Evolutionary conservation across 169 alveolate genomes (phyloP).

Genomic region (Babesia ovis): DNA sequence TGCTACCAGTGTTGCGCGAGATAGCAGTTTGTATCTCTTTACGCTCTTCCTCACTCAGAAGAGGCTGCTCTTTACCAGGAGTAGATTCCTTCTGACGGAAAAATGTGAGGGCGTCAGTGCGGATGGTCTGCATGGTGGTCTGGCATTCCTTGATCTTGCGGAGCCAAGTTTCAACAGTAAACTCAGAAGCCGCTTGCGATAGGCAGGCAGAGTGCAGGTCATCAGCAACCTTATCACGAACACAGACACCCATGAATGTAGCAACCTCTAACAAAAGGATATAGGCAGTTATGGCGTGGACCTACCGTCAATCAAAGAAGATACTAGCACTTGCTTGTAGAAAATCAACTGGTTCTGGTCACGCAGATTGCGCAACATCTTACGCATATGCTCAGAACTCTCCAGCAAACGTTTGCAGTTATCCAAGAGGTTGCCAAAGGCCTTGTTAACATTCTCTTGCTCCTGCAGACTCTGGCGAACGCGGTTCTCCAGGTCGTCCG

Average conservation of each 20-base stretch:
- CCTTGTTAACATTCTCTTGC: constrained; percentile 51
- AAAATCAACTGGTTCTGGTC: constrained; percentile 48
- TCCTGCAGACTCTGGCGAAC: constrained; percentile 39
- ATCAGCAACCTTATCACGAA: constrained; percentile 58
- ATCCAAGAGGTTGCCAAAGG: constrained; percentile 42
- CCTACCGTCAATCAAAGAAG: constrained; percentile 64
- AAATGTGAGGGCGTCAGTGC: constrained; percentile 47
- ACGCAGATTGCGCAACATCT: constrained; percentile 45
- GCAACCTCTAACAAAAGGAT: constrained; percentile 33
- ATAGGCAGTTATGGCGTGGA: not conserved
- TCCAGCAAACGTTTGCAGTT: constrained; percentile 59
- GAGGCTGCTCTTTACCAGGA: not conserved
- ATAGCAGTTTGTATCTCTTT: constrained; percentile 34
- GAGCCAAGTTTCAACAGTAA: constrained; percentile 57
- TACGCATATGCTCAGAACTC: constrained; percentile 51
- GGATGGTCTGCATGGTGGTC: constrained; percentile 58
- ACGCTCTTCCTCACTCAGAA: constrained; percentile 40
- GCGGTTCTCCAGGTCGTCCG: constrained; percentile 47
- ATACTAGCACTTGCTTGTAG: constrained; percentile 51
- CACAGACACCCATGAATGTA: constrained; percentile 34
- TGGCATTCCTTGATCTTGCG: constrained; percentile 41
- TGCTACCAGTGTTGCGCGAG: constrained; percentile 32
- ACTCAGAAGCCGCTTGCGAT: constrained; percentile 63
- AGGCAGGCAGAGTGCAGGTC: constrained; percentile 55
- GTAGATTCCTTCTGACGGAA: constrained; percentile 24